phyloP scores from a whole-genome alignment of 1,139 yeast species.

The Blastobotrys apis region DNA sequence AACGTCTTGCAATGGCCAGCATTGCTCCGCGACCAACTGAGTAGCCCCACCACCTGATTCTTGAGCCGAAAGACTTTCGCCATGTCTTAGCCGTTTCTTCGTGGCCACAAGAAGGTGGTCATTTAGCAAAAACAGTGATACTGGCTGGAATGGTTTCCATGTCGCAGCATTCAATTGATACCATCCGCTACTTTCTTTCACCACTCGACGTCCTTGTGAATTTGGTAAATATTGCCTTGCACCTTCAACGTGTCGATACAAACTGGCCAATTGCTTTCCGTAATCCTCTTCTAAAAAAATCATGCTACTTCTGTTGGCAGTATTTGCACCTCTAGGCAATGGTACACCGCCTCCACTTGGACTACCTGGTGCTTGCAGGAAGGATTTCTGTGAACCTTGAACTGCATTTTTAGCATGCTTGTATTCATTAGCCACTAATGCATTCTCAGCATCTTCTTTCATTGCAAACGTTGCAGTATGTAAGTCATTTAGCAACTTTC shows the following conservation, averaged over 20 bases:
- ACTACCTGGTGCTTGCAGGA: constrained; percentile 2
- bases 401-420: constrained; percentile 3
- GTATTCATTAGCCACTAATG: constrained; percentile 25
- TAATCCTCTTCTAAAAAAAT: constrained; percentile 72
- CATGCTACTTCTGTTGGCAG: constrained; percentile 60
- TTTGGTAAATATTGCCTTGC: constrained; percentile 78
- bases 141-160: constrained; percentile 73
- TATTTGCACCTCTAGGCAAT: constrained; percentile 2
- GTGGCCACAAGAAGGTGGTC: constrained; percentile 76
- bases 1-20: constrained; percentile 71
- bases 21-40: constrained; percentile 64
- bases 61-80: constrained; percentile 19
- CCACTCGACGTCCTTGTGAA: constrained; percentile 74
- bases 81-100: constrained; percentile 43
- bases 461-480: constrained; percentile 63
- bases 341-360: constrained; percentile 2
- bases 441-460: constrained; percentile 57
- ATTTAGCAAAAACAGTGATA: constrained; percentile 71
- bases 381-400: background rate
- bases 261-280: constrained; percentile 66
- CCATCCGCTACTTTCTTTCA: constrained; percentile 83
- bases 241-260: constrained; percentile 84
- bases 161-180: constrained; percentile 82
- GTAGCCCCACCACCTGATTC: constrained; percentile 4
- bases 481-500: constrained; percentile 59